Base-by-base conservation (phyloP, 768 basidiomycete genomes). In the Amanita pallidorosea region DNA sequence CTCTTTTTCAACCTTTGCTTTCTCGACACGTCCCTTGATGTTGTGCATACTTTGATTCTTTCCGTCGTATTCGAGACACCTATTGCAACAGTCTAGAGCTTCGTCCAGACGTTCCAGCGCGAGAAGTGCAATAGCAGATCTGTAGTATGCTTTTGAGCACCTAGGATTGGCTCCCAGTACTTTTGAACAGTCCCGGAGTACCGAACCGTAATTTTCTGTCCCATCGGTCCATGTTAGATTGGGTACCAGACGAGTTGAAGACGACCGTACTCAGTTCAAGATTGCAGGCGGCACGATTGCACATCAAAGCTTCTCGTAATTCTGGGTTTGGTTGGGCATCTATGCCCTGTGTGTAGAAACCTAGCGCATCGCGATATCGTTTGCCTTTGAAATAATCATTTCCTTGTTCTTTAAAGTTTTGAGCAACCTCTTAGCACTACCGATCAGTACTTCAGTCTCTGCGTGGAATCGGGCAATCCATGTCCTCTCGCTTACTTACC, bases 221-320 rank as follows among this genome's bases (percentile, higher is more conserved):
- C 48, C 42, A 17, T n/a, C 29, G 3, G n/a, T 53, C 25, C 13
- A 23, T 17, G 20, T 29, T 35, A 33, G 33, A 33, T 45, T 33
- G 22, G 25, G 34, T 13, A 13, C 49, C 40, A 47, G 49, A 45
- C 23, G 9, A 17, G 34, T 5, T 43, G 43, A 45, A 27, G 15
- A 13, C 8, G 29, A 22, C 63, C 85, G 60, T 56, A 91, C 92
- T 70, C 17, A 94, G 75, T 62, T 90, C 89, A 15, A 98, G 74
- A 61, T 98, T 94, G 55, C 90, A 94, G 6, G 92, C 94, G 4
- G 95, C 92, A 37, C 94, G 79, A 65, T 99, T 99, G 61, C 83
- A 81, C 40, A 89, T 69, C 18, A 99, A 70, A 0, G 82, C 82
- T 56, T 85, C 85, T 41, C 69, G 69, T 8, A 90, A 58, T 12